Evolutionary conservation across 371 early-diverging fungal genomes (phyloP).

Genomic region (Mortierella sp.): DNA sequence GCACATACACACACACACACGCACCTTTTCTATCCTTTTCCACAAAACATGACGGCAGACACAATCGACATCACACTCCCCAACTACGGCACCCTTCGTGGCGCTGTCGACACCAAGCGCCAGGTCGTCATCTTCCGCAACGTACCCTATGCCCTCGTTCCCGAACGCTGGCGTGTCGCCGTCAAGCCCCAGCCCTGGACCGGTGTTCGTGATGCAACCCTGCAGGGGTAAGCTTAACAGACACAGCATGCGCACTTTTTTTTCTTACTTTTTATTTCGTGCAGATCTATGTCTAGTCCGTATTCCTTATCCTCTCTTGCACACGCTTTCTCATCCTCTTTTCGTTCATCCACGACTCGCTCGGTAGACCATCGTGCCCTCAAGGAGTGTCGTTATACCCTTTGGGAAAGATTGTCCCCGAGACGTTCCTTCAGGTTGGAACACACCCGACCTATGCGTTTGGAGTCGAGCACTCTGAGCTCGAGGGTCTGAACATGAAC

Average conservation of each 20-base stretch:
- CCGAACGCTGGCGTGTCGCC: slow-evolving; percentile 42
- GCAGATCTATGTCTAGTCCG: background rate
- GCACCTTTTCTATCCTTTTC: background rate
- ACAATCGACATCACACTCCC: slow-evolving; percentile 29
- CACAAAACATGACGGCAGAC: background rate
- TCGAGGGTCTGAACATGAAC: slow-evolving; percentile 47
- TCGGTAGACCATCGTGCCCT: slow-evolving; percentile 18
- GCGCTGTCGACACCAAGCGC: slow-evolving; percentile 15
- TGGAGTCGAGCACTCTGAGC: slow-evolving; percentile 32
- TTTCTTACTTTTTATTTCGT: background rate
- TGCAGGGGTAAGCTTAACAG: slow-evolving; percentile 27
- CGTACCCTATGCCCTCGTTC: slow-evolving; percentile 33
- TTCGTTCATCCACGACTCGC: too few species aligned
- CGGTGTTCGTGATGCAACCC: slow-evolving; percentile 46
- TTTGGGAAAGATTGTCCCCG: slow-evolving; percentile 2
- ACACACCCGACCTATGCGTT: slow-evolving; percentile 4
- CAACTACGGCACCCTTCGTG: slow-evolving; percentile 30
- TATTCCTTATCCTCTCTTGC: background rate
- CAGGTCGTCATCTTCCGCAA: slow-evolving; percentile 33
- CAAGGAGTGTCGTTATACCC: slow-evolving; percentile 13
- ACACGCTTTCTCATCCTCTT: background rate
- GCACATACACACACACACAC: background rate
- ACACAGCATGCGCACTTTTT: background rate
- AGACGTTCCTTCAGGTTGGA: background rate
- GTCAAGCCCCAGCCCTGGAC: slow-evolving; percentile 40